Conservation (phyloP, 441 rosid species). For the Pelargonium fulgidum region DNA sequence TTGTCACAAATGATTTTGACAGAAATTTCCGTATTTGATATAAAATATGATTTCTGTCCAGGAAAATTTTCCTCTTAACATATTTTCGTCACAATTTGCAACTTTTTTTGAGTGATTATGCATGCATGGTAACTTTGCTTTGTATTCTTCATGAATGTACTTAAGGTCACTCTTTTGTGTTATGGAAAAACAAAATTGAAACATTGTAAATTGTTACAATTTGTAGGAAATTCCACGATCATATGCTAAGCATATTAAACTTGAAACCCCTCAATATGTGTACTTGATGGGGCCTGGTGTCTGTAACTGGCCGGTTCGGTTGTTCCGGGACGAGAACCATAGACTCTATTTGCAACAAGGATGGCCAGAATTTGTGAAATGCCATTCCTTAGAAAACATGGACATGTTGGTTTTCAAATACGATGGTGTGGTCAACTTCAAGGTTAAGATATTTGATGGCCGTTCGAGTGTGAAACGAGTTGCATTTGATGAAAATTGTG, state of each 20-base stretch:
- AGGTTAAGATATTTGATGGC: background rate
- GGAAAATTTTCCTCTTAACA: too few relatives aligned
- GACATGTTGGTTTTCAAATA: background rate
- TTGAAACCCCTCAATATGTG: background rate
- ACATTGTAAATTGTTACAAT: background rate
- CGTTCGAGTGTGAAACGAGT: background rate
- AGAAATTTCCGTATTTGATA: too few relatives aligned
- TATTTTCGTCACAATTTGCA: too few relatives aligned
- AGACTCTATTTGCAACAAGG: background rate
- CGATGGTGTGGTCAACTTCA: background rate
- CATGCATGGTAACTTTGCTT: too few relatives aligned
- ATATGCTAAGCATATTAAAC: background rate
- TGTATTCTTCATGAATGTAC: background rate
- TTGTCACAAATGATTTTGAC: too few relatives aligned
- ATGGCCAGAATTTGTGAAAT: background rate
- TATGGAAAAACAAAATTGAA: too few relatives aligned
- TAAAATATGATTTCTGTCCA: too few relatives aligned
- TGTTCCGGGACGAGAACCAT: background rate
- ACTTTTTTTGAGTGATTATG: too few relatives aligned
- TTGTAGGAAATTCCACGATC: background rate
- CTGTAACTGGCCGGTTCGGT: background rate
- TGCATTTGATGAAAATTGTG: background rate
- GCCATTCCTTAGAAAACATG: background rate
- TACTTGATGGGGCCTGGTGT: background rate
- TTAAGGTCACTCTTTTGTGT: too few relatives aligned